Base-by-base conservation (phyloP, 2,329 filamentous ascomycete species). In the Elsinoe fawcettii region DNA sequence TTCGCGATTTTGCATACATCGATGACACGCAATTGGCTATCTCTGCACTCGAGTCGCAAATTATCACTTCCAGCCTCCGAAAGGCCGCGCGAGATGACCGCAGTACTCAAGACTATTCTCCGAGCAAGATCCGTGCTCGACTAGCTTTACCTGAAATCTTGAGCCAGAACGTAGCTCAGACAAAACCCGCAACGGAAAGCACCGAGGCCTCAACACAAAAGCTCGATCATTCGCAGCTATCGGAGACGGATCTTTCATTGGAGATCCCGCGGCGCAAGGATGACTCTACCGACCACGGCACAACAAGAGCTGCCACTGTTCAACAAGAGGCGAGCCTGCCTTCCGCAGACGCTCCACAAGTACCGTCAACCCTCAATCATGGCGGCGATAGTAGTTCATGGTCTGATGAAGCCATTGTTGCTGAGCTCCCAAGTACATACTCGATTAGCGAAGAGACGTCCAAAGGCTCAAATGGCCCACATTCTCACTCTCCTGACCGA, bases 11-110 rank as follows among this genome's bases (percentile, higher is more conserved):
- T 25, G 49, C 49, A 18, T 53, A 53, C 47, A 63, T 76, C 23
- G 73, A 75, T 27, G 70, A 76, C 56, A 75, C 75, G 5, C 75
- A 77, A 60, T 57, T 73, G 22, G 74, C 72, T 14, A 67, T 66
- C 39, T 64, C 67, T 32, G 71, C 66, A 2, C 55, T 77, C 8
- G 69, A 76, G 59, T 76, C 72, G 47, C 73, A 77, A 46, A 53
- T 76, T 1, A 60, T 64, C 20, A 68, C 70, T 14, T 63, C 64
- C 2, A 67, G 64, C 7, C 56, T 64, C 5, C 39, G 16, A 14
- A 32, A 36, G 22, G 54, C 39, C 14, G 41, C 18, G 2, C 25
- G 12, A 23, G 22, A 37, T n/a, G 34, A 12, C 9, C 3, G 4
- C 11, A 14, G 14, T 12, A 12, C 34, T 7, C 34, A 37, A n/a